Percentiles rank a stretch among this genome's conserved stretches.
Evolutionary conservation across 768 basidiomycete species (phyloP).

Genomic region (Suillus discolor): DNA sequence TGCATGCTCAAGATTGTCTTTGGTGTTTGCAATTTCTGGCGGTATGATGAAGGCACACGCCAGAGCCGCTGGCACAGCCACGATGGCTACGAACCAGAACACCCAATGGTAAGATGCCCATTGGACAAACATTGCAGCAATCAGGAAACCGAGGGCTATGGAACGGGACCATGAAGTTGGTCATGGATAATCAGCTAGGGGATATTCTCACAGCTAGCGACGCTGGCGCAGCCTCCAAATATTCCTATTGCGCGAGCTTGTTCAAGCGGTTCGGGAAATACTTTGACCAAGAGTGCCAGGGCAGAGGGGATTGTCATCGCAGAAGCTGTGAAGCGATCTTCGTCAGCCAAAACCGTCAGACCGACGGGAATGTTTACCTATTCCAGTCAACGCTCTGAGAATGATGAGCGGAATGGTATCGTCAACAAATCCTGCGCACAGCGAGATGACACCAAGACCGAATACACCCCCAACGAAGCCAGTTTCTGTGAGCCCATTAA

Average conservation of each 20-base stretch:
- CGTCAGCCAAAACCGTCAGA: background rate
- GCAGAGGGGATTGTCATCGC: too few species aligned
- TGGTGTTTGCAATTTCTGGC: slow-evolving; percentile 11
- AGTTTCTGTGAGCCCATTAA: slow-evolving; percentile 29
- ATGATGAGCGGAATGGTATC: slow-evolving; percentile 51
- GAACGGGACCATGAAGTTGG: background rate
- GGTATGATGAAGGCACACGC: slow-evolving; percentile 39
- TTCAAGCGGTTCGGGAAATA: slow-evolving; percentile 16
- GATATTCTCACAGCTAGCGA: slow-evolving; percentile 41
- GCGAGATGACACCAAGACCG: slow-evolving; percentile 44
- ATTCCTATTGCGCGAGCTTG: slow-evolving; percentile 51
- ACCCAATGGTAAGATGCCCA: slow-evolving; percentile 38
- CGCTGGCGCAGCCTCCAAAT: slow-evolving; percentile 48
- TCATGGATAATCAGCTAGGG: background rate
- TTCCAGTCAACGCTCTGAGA: slow-evolving; percentile 54
- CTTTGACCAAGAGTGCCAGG: too few species aligned
- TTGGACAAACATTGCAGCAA: slow-evolving; percentile 45
- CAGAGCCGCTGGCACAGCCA: slow-evolving; percentile 36
- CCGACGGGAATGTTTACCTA: slow-evolving; percentile 32
- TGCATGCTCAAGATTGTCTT: background rate
- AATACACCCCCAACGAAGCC: slow-evolving; percentile 46
- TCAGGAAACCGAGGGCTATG: slow-evolving; percentile 41
- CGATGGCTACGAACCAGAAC: slow-evolving; percentile 34
- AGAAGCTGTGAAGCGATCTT: too few species aligned
- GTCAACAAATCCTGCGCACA: slow-evolving; percentile 47